A percentile compares a stretch with the other conserved stretches of the same genome.
phyloP scores from a whole-genome alignment of 1,284 basidiomycete genomes.

The Pseudozyma thailandica region DNA sequence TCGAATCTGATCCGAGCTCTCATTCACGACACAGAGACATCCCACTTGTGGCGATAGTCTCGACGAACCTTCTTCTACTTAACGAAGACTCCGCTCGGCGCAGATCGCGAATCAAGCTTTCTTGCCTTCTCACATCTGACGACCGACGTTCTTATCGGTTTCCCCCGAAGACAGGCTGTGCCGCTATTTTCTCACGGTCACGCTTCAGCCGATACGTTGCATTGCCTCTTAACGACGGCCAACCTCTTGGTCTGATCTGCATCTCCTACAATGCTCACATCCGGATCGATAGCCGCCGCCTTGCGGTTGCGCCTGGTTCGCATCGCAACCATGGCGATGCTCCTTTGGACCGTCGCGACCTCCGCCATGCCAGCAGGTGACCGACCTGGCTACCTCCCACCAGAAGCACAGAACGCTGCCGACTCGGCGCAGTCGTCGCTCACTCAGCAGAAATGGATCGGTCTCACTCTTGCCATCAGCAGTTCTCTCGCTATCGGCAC shows the following conservation, averaged over 20 bases:
- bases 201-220: no score
- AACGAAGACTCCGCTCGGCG: no score
- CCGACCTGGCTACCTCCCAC: conserved; percentile 42
- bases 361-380: conserved; percentile 30
- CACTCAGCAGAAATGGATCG: conserved; percentile 66
- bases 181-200: no score
- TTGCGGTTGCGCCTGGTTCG: conserved; percentile 27
- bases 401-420: conserved; percentile 31
- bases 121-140: no score
- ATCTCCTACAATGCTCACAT: conserved; percentile 5
- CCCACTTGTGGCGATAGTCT: no score
- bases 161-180: no score
- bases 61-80: no score
- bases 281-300: not conserved
- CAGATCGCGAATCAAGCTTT: no score
- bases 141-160: no score
- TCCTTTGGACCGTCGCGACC: conserved; percentile 19
- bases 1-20: not conserved
- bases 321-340: conserved; percentile 25
- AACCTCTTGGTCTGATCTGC: no score
- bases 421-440: conserved; percentile 47
- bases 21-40: no score
- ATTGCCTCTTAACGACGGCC: no score
- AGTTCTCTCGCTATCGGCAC: conserved; percentile 66
- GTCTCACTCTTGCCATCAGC: conserved; percentile 65